phyloP scores from a whole-genome alignment of 208 protist species.

The Naegleria fowleri region DNA sequence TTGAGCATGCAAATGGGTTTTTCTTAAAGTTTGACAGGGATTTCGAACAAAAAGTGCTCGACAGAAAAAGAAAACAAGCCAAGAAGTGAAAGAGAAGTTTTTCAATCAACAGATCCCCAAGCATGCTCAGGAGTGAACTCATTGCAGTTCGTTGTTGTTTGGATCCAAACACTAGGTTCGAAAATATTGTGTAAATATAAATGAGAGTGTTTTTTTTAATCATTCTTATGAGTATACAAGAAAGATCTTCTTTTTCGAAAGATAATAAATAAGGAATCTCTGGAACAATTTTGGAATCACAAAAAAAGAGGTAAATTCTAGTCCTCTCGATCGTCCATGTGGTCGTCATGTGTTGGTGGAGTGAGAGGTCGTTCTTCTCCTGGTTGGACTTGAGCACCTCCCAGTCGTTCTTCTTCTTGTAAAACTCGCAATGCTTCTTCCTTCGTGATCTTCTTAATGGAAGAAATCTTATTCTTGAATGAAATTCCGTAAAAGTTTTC shows the following conservation, averaged over 20 bases:
- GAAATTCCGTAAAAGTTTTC: slow-evolving; percentile 88
- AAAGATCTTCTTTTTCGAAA: too few species aligned
- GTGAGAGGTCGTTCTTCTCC: background rate
- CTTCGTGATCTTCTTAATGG: slow-evolving; percentile 54
- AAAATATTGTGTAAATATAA: too few species aligned
- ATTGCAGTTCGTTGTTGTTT: too few species aligned
- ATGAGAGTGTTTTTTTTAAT: too few species aligned
- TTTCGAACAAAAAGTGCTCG: background rate
- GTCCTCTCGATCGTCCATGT: background rate
- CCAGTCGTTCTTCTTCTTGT: slow-evolving; percentile 3
- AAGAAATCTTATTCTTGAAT: slow-evolving; percentile 86
- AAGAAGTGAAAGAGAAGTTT: background rate
- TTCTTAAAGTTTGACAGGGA: background rate
- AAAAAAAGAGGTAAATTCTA: too few species aligned
- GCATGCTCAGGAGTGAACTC: too few species aligned
- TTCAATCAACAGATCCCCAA: too few species aligned
- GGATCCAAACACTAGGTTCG: too few species aligned
- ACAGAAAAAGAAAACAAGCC: background rate
- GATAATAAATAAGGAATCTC: too few species aligned
- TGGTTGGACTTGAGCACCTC: background rate
- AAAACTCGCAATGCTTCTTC: slow-evolving; percentile 38
- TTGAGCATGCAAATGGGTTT: background rate
- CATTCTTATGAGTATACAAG: too few species aligned
- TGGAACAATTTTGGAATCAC: too few species aligned
- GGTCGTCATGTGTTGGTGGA: background rate